Percentiles rank a stretch among this genome's conserved stretches.
Evolutionary conservation across 2,329 filamentous ascomycete genomes (phyloP).

Genomic region (Karstenula rhodostoma): DNA sequence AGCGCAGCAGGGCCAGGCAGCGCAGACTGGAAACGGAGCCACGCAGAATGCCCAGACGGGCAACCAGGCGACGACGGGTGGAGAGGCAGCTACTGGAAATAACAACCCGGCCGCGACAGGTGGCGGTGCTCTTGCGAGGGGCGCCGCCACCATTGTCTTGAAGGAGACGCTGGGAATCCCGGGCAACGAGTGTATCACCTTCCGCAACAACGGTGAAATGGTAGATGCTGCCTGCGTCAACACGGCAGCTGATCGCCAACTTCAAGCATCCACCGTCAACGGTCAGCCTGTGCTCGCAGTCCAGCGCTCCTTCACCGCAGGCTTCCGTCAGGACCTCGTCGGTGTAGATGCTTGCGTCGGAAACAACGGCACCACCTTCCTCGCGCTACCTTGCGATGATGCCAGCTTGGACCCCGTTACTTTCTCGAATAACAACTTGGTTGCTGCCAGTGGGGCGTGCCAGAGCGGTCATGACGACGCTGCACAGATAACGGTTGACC

Average conservation of each 20-base stretch:
- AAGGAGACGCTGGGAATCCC: slow-evolving; percentile 50
- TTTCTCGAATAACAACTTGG: slow-evolving; percentile 22
- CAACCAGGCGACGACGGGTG: not conserved
- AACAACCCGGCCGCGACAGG: not conserved
- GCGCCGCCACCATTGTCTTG: slow-evolving; percentile 46
- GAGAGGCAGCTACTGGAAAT: not conserved
- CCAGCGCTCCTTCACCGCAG: slow-evolving; percentile 50
- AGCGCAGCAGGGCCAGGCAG: not conserved
- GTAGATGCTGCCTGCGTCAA: slow-evolving; percentile 53
- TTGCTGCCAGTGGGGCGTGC: slow-evolving; percentile 25
- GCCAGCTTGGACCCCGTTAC: slow-evolving; percentile 23
- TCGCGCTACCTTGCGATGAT: slow-evolving; percentile 46
- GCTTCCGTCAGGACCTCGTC: slow-evolving; percentile 52
- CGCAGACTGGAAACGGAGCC: not conserved
- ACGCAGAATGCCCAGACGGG: slow-evolving; percentile 1
- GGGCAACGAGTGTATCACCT: slow-evolving; percentile 44
- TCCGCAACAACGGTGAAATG: slow-evolving; percentile 56
- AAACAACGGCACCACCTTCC: slow-evolving; percentile 52
- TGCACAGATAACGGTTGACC: slow-evolving; percentile 28
- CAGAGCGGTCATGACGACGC: slow-evolving; percentile 25
- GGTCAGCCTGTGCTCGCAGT: slow-evolving; percentile 47
- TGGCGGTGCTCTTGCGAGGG: not conserved
- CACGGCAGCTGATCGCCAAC: slow-evolving; percentile 51
- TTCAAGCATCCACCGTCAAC: slow-evolving; percentile 48
- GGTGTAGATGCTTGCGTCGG: slow-evolving; percentile 50